Evolutionary conservation across 768 basidiomycete genomes (phyloP).

Genomic region (Plicaturopsis crispa): DNA sequence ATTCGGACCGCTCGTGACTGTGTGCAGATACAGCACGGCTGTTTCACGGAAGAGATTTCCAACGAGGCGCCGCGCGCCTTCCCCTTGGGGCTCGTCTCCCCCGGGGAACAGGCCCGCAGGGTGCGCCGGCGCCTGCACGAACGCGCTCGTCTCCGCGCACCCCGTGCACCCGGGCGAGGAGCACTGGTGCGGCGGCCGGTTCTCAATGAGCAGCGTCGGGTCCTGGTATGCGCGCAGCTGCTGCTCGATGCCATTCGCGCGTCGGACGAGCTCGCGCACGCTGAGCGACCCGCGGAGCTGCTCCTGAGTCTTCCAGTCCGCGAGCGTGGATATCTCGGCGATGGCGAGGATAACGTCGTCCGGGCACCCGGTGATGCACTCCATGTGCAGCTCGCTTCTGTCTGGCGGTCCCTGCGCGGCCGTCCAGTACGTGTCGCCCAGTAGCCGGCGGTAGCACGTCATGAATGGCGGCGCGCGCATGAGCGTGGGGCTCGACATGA

Average conservation of each 20-base stretch:
- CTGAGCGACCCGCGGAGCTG: slow-evolving; percentile 60
- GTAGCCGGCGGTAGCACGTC: slow-evolving; percentile 56
- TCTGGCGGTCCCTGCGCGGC: slow-evolving; percentile 21
- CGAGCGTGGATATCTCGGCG: slow-evolving; percentile 65
- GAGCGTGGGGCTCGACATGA: slow-evolving; percentile 59
- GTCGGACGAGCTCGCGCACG: slow-evolving; percentile 63
- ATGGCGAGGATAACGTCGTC: slow-evolving; percentile 73
- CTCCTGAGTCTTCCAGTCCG: slow-evolving; percentile 68
- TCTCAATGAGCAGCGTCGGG: slow-evolving; percentile 19
- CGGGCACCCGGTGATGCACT: slow-evolving; percentile 66
- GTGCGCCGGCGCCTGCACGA: slow-evolving; percentile 5
- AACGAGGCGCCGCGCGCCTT: slow-evolving; percentile 42
- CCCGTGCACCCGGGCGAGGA: slow-evolving; percentile 6
- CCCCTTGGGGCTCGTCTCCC: too few relatives aligned
- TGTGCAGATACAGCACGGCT: slow-evolving; percentile 61
- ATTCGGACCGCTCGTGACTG: slow-evolving; percentile 57
- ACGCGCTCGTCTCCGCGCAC: slow-evolving; percentile 7
- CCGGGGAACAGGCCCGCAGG: too few relatives aligned
- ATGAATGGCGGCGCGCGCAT: slow-evolving; percentile 59
- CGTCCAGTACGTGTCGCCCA: slow-evolving; percentile 46
- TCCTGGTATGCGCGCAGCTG: slow-evolving; percentile 42
- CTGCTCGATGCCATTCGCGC: slow-evolving; percentile 67
- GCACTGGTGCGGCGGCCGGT: slow-evolving; percentile 23
- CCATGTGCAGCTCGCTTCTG: slow-evolving; percentile 50
- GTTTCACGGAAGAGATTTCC: slow-evolving; percentile 59